phyloP scores from a whole-genome alignment of 1,284 basidiomycete genomes.

The Mycena sp. region DNA sequence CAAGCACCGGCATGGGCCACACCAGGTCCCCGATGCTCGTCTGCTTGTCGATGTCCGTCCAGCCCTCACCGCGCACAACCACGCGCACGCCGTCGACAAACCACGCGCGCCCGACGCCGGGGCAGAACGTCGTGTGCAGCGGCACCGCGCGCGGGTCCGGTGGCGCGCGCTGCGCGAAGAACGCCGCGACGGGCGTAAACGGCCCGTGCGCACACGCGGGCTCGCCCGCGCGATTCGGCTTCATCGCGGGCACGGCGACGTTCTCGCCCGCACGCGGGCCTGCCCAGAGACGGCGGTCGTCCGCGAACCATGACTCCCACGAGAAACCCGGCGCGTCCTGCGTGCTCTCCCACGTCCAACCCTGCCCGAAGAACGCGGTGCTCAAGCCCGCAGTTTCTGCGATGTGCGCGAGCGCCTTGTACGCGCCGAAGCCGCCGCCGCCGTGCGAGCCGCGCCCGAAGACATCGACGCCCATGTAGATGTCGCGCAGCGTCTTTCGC shows the following conservation, averaged over 20 bases:
- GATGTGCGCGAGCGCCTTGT: slow-evolving; percentile 71
- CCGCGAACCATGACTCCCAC: slow-evolving; percentile 79
- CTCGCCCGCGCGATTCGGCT: slow-evolving; percentile 47
- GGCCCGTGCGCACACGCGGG: slow-evolving; percentile 59
- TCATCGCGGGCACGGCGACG: slow-evolving; percentile 55
- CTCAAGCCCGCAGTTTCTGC: slow-evolving; percentile 69
- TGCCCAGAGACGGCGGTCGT: slow-evolving; percentile 74
- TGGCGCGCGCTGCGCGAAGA: slow-evolving; percentile 60
- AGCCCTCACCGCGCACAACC: slow-evolving; percentile 61
- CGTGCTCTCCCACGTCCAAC: slow-evolving; percentile 80
- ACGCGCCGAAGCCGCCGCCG: slow-evolving; percentile 73
- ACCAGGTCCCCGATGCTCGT: slow-evolving; percentile 69
- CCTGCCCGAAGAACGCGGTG: slow-evolving; percentile 77
- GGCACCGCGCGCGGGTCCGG: slow-evolving; percentile 63
- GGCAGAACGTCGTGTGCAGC: slow-evolving; percentile 73
- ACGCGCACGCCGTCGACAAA: slow-evolving; percentile 70
- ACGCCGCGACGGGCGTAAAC: slow-evolving; percentile 62
- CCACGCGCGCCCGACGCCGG: slow-evolving; percentile 74
- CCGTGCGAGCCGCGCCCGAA: slow-evolving; percentile 81
- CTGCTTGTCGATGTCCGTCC: slow-evolving; percentile 81
- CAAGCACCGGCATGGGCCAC: slow-evolving; percentile 67
- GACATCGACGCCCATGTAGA: slow-evolving; percentile 80
- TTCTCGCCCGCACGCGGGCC: slow-evolving; percentile 55
- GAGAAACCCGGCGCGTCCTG: slow-evolving; percentile 65
- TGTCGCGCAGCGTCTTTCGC: slow-evolving; percentile 60